Evolutionary conservation across 139 green algal genomes (phyloP).

Genomic region (Tetraselmis striata): DNA sequence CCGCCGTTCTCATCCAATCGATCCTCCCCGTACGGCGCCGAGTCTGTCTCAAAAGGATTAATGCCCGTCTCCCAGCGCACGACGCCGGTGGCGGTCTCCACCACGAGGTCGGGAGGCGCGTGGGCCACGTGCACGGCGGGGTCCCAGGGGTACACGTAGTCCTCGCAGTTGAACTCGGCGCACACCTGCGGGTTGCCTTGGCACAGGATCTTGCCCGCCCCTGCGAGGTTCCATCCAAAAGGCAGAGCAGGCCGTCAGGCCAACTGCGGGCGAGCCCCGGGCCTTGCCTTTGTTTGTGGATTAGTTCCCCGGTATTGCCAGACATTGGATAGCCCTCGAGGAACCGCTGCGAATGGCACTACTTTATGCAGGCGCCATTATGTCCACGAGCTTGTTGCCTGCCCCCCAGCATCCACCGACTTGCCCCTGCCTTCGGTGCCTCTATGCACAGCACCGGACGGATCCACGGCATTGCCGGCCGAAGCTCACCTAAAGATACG

Average conservation of each 20-base stretch:
- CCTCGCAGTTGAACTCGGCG: slow-evolving; percentile 20
- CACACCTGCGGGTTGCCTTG: neutral
- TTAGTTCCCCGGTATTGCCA: too few species aligned
- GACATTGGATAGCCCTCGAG: too few species aligned
- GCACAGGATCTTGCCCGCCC: neutral
- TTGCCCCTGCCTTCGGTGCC: too few species aligned
- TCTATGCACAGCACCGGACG: too few species aligned
- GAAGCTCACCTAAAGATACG: too few species aligned
- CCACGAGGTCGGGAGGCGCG: slow-evolving; percentile 5
- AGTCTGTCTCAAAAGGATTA: slow-evolving; percentile 10
- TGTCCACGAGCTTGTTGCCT: too few species aligned
- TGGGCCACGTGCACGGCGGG: slow-evolving; percentile 14
- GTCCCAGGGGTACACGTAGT: slow-evolving; percentile 18
- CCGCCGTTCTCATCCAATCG: neutral
- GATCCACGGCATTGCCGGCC: too few species aligned
- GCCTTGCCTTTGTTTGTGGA: too few species aligned
- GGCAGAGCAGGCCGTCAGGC: neutral
- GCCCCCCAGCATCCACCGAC: too few species aligned
- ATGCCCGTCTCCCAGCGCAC: slow-evolving; percentile 15
- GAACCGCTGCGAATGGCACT: too few species aligned
- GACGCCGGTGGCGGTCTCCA: slow-evolving; percentile 3
- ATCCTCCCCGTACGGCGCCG: slow-evolving; percentile 2
- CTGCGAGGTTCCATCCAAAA: neutral
- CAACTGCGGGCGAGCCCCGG: too few species aligned
- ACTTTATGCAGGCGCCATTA: too few species aligned